Evolutionary conservation across 1,284 basidiomycete species (phyloP), one percentile per base, ranked within the genome.

Genomic region (Fomitopsis betulina): DNA sequence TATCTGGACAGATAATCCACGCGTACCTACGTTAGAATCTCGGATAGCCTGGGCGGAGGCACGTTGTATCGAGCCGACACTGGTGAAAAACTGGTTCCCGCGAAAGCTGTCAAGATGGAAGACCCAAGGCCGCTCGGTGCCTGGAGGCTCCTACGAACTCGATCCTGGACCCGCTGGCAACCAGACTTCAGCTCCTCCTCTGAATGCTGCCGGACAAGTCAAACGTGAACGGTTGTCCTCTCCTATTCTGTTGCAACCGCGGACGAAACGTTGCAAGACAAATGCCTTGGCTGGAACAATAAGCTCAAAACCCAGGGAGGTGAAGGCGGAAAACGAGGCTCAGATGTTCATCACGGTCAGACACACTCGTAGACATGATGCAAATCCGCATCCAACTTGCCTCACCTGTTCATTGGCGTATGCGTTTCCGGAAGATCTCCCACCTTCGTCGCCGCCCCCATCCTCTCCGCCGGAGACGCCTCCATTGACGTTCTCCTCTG

Each of bases 221-320:
- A 58, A 58, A 30, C 56, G 56, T 4, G 56, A 58, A 39, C 56
- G 52, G 21, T 53, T 51, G 10, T 33, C 37, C n/a, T 56, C 56
- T 3, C 40, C 56, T 21, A 6, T 33, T 23, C 35, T 33, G 21
- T 3, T 23, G 9, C 32, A 19, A 12, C 30, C 38, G 12, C 2
- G 13, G 27, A 57, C 23, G 32, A 57, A 43, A 30, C 33, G 40
- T 5, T 33, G n/a, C 5, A 39, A 57, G 15, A 47, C 38, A 5
- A 3, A 7, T 27, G 15, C 21, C 6, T 30, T 23, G 13, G 25
- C 27, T 17, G 21, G 12, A 10, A 5, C 6, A 27, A 10, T 7
- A 21, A n/a, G 9, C 12, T 35, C 49, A 19, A 21, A 9, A n/a
- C 17, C 13, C 1, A n/a, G n/a, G 55, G 23, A 9, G 17, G 27